These are phyloP conservation scores for Phyllosticta citrichinensis DNA, from an alignment of 2,329 filamentous ascomycete species.

Conservation along the genomic window DNA sequence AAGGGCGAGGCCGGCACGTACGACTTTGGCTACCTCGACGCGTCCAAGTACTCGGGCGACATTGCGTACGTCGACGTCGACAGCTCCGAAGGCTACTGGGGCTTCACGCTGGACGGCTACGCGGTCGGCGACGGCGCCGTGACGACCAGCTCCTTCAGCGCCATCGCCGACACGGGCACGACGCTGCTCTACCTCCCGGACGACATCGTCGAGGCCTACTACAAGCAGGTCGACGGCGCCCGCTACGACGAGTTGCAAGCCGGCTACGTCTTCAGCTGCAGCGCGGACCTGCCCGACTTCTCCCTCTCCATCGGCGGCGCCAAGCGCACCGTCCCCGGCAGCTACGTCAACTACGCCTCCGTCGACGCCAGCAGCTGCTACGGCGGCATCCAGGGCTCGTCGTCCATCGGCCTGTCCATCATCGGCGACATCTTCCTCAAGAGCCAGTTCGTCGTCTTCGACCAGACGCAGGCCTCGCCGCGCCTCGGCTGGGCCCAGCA, in stretches of 20 bases:
- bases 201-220: conserved; percentile 48
- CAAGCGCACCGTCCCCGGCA: conserved; percentile 42
- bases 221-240: conserved; percentile 45
- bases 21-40: conserved; percentile 52
- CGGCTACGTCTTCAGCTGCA: conserved; percentile 47
- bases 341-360: conserved; percentile 46
- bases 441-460: conserved; percentile 64
- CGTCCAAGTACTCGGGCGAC: conserved; percentile 46
- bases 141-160: conserved; percentile 34
- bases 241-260: conserved; percentile 38
- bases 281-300: conserved; percentile 43
- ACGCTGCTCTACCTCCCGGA: conserved; percentile 52
- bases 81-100: conserved; percentile 53
- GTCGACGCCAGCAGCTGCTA: conserved; percentile 48
- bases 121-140: conserved; percentile 37
- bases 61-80: conserved; percentile 49
- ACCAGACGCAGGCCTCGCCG: conserved; percentile 32
- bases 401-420: conserved; percentile 53
- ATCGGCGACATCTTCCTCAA: conserved; percentile 75
- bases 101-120: conserved; percentile 48
- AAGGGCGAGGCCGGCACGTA: conserved; percentile 40
- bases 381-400: conserved; percentile 61
- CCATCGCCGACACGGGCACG: conserved; percentile 63
- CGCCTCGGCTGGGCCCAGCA: conserved; percentile 29
- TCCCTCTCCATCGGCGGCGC: conserved; percentile 41